Evolutionary conservation across 306 rosid species (phyloP).

Genomic region (Sechiopsis laciniata): DNA sequence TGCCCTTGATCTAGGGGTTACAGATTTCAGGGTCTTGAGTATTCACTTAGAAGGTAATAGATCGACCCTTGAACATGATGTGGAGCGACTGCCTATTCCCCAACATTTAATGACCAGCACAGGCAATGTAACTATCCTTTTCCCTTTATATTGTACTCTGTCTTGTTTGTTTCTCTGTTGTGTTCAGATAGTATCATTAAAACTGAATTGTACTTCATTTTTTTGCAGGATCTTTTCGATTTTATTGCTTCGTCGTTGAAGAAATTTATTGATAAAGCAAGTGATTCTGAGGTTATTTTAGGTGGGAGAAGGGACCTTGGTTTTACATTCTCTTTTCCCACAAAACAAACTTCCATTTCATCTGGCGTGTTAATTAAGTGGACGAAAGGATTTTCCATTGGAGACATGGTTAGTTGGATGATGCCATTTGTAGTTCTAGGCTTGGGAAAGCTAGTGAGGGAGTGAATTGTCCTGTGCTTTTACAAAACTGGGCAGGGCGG

Average conservation of each 20-base stretch:
- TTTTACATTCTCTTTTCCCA: constrained; percentile 90
- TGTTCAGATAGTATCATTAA: neutral
- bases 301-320: constrained; percentile 68
- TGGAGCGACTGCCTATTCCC: constrained; percentile 64
- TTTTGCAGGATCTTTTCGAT: constrained; percentile 77
- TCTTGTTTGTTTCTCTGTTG: neutral
- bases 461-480: neutral
- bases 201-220: neutral
- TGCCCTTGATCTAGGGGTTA: constrained; percentile 82
- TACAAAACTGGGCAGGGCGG: neutral
- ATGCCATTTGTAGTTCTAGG: constrained; percentile 8
- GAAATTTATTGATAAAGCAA: constrained; percentile 62
- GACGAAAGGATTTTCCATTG: constrained; percentile 80
- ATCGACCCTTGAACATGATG: constrained; percentile 47
- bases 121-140: constrained; percentile 51
- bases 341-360: constrained; percentile 64
- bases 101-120: constrained; percentile 63
- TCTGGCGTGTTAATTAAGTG: constrained; percentile 81
- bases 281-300: constrained; percentile 38
- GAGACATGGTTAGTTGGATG: constrained; percentile 46
- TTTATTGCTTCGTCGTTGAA: constrained; percentile 65
- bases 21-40: constrained; percentile 78
- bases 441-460: constrained; percentile 19
- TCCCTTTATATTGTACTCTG: constrained; percentile 14
- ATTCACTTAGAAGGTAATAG: constrained; percentile 62